Percentiles rank a stretch among this genome's conserved stretches.
Evolutionary conservation across 164 flowering plant species (phyloP).

Genomic region (Aristolochia contorta): DNA sequence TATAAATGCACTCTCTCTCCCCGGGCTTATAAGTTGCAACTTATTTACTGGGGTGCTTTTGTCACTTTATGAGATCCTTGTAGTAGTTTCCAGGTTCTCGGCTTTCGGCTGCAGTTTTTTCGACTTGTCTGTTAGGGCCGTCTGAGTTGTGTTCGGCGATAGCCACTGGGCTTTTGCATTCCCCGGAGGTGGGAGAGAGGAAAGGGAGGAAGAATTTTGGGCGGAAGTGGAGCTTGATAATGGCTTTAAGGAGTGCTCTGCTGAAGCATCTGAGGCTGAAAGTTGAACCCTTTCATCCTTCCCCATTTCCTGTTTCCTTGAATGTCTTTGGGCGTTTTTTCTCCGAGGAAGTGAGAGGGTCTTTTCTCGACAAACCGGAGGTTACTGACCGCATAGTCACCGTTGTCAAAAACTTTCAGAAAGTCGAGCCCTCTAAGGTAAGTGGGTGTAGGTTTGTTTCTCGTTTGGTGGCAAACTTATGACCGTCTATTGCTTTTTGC

Average conservation of each 20-base stretch:
- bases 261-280: slow-evolving; percentile 50
- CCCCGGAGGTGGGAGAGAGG: no score
- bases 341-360: slow-evolving; percentile 59
- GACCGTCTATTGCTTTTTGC: slow-evolving; percentile 3
- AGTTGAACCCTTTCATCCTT: slow-evolving; percentile 17
- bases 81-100: no score
- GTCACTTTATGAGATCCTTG: no score
- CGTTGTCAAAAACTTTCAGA: slow-evolving; percentile 78
- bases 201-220: not conserved
- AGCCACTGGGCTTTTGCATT: not conserved
- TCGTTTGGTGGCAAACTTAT: not conserved
- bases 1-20: no score
- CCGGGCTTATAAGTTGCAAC: no score
- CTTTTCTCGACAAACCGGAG: slow-evolving; percentile 83
- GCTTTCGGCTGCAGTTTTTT: no score
- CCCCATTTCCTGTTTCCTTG: slow-evolving; percentile 7
- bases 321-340: slow-evolving; percentile 26
- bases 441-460: not conserved
- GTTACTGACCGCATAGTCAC: slow-evolving; percentile 68
- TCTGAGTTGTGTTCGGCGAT: no score
- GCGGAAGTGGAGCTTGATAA: not conserved
- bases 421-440: slow-evolving; percentile 49
- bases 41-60: no score
- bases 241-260: slow-evolving; percentile 28
- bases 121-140: no score